These are phyloP conservation scores for Lathyrus oleraceus DNA, from an alignment of 306 rosid species.

Conservation along the genomic window DNA sequence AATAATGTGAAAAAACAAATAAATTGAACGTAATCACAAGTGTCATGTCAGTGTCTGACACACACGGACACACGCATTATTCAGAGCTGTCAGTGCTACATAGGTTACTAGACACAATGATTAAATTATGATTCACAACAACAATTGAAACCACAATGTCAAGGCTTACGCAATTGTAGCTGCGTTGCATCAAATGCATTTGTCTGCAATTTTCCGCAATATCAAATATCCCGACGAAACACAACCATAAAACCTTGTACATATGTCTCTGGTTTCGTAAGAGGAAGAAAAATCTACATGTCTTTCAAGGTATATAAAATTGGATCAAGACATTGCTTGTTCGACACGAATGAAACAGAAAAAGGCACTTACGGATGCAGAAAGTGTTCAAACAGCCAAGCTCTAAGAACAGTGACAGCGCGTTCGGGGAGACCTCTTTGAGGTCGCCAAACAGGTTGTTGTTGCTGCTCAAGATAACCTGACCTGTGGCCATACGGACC, in stretches of 20 bases:
- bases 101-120: too few species aligned
- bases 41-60: too few species aligned
- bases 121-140: too few species aligned
- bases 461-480: conserved; percentile 66
- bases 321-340: neutral
- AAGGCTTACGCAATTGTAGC: neutral
- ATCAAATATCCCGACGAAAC: neutral
- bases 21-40: too few species aligned
- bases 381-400: conserved; percentile 90
- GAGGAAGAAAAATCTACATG: neutral
- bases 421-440: conserved; percentile 94
- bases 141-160: too few species aligned
- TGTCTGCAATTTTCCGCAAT: neutral
- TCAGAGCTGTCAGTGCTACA: too few species aligned
- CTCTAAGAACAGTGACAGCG: conserved; percentile 74
- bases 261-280: neutral
- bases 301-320: neutral
- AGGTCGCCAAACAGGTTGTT: conserved; percentile 88
- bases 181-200: neutral
- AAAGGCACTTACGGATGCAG: conserved; percentile 76
- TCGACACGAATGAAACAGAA: neutral
- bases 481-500: conserved; percentile 53
- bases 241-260: neutral
- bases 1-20: too few species aligned
- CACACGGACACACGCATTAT: too few species aligned